These are phyloP conservation scores for Fusarium nurragi DNA, from an alignment of 2,329 filamentous ascomycete species.

Conservation along the genomic window DNA sequence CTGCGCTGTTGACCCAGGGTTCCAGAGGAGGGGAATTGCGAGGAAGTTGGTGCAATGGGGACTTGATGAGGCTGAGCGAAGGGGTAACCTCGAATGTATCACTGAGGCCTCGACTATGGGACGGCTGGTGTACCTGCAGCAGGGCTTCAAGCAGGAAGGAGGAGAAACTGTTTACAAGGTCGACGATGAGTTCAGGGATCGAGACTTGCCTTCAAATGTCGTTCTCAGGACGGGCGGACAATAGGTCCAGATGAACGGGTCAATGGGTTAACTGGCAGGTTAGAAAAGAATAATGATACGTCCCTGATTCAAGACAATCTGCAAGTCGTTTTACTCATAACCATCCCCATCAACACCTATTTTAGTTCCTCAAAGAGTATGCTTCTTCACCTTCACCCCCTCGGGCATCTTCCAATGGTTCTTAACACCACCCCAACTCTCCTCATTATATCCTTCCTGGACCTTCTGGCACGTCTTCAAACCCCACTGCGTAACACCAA, in stretches of 20 bases:
- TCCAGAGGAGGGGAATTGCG: slow-evolving; percentile 61
- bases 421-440: slow-evolving; percentile 79
- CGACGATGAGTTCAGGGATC: slow-evolving; percentile 54
- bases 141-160: slow-evolving; percentile 57
- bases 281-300: neutral
- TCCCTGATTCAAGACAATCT: neutral
- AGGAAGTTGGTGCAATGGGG: slow-evolving; percentile 59
- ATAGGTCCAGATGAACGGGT: neutral
- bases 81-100: slow-evolving; percentile 54
- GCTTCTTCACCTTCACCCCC: slow-evolving; percentile 44
- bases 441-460: slow-evolving; percentile 76
- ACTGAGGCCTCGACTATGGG: slow-evolving; percentile 62
- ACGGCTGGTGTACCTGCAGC: slow-evolving; percentile 55
- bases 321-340: neutral
- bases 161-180: slow-evolving; percentile 55
- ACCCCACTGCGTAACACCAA: slow-evolving; percentile 78
- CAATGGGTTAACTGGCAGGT: neutral
- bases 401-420: slow-evolving; percentile 66
- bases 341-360: neutral
- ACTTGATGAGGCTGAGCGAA: slow-evolving; percentile 52
- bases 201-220: slow-evolving; percentile 54
- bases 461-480: slow-evolving; percentile 66
- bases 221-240: slow-evolving; percentile 55
- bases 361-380: slow-evolving; percentile 24
- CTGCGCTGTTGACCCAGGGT: slow-evolving; percentile 62